Percentiles rank a stretch among this genome's conserved stretches.
These are phyloP conservation scores for Thelonectria discophora DNA, from an alignment of 2,329 filamentous ascomycete species.

Conservation along the genomic window DNA sequence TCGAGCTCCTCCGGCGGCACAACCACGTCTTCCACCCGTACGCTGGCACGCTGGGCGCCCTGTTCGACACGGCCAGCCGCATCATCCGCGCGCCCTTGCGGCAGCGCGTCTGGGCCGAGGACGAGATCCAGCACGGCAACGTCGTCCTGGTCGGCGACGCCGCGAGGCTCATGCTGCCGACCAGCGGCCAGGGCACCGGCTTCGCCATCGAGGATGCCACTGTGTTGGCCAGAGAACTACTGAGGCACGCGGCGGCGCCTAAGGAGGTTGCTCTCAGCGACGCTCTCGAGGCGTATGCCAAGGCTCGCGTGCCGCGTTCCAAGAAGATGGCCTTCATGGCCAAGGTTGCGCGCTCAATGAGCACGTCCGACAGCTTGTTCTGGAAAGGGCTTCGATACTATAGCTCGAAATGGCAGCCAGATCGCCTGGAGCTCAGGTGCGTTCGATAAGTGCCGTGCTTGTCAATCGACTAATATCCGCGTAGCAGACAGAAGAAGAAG, in stretches of 20 bases:
- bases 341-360: conserved; percentile 22
- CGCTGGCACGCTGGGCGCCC: conserved; percentile 30
- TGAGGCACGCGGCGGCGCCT: conserved; percentile 18
- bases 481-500: conserved; percentile 22
- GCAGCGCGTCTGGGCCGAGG: conserved; percentile 37
- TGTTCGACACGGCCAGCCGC: conserved; percentile 34
- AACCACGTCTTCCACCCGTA: conserved; percentile 33
- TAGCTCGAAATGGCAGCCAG: conserved; percentile 28
- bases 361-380: conserved; percentile 31
- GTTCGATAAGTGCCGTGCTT: background rate
- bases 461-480: background rate
- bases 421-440: conserved; percentile 20
- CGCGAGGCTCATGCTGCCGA: conserved; percentile 38
- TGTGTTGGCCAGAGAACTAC: conserved; percentile 32
- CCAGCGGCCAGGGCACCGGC: conserved; percentile 40
- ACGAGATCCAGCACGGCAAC: conserved; percentile 37
- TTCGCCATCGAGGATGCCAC: conserved; percentile 42
- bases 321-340: conserved; percentile 36
- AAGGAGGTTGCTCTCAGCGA: conserved; percentile 5
- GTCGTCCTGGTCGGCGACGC: conserved; percentile 38
- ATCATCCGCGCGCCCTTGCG: conserved; percentile 39
- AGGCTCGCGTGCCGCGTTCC: conserved; percentile 30
- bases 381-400: conserved; percentile 33
- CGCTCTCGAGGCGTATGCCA: conserved; percentile 35
- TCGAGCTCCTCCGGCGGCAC: conserved; percentile 25